phyloP scores from a whole-genome alignment of 2,329 filamentous ascomycete genomes.

The Paecilomyces variotii region DNA sequence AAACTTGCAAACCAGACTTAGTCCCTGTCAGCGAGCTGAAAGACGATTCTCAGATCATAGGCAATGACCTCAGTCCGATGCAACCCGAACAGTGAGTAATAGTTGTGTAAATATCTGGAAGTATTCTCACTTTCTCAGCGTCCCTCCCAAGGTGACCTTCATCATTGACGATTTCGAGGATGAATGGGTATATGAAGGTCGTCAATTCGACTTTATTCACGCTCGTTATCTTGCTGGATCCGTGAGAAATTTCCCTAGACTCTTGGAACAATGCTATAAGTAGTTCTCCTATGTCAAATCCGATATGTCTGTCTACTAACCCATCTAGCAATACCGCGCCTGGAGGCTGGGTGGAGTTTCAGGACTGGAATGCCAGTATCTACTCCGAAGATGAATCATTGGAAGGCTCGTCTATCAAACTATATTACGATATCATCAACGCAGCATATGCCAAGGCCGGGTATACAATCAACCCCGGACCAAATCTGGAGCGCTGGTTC shows the following conservation, averaged over 20 bases:
- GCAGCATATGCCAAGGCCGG: not conserved
- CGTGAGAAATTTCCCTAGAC: constrained; percentile 47
- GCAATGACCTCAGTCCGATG: constrained; percentile 7
- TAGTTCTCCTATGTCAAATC: not conserved
- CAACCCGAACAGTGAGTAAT: constrained; percentile 1
- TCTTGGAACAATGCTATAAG: constrained; percentile 43
- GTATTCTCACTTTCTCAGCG: constrained; percentile 4
- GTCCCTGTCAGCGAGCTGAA: not conserved
- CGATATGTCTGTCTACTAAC: not conserved
- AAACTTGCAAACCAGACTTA: too few relatives aligned
- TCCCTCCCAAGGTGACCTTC: constrained; percentile 50
- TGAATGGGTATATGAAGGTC: constrained; percentile 45
- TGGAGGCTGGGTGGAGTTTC: constrained; percentile 28
- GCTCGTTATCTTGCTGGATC: constrained; percentile 50
- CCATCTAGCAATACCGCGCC: constrained; percentile 23
- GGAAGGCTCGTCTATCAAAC: not conserved
- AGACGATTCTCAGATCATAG: constrained; percentile 4
- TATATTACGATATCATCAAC: not conserved
- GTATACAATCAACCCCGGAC: not conserved
- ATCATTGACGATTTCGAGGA: constrained; percentile 52
- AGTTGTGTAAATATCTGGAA: not conserved
- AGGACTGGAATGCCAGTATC: constrained; percentile 23
- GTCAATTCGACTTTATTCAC: constrained; percentile 52
- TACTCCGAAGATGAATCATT: constrained; percentile 15
- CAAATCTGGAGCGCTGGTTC: constrained; percentile 9